These are phyloP conservation scores for Hyphopichia pseudoburtonii DNA, from an alignment of 1,139 yeast species.

Conservation along the genomic window DNA sequence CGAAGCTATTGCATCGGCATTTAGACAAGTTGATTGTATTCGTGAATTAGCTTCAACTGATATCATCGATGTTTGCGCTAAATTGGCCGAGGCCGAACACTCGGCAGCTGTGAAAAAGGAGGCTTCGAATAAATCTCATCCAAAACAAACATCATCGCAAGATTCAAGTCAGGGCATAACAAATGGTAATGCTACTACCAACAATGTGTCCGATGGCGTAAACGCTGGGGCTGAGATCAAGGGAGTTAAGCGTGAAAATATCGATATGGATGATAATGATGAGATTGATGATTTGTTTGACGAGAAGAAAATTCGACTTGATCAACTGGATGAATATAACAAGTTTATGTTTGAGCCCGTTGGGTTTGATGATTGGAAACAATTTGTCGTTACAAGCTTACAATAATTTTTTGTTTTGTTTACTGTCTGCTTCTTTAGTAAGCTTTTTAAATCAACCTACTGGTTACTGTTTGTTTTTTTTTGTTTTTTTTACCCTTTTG, in stretches of 20 bases:
- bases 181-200: constrained; percentile 2
- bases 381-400: constrained; percentile 20
- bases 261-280: constrained; percentile 21
- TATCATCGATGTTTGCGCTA: constrained; percentile 31
- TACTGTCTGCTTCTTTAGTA: too few relatives aligned
- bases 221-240: constrained; percentile 6
- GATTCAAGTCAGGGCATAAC: constrained; percentile 5
- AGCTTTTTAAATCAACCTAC: too few relatives aligned
- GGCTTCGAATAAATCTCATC: too few relatives aligned
- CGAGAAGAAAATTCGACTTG: constrained; percentile 34
- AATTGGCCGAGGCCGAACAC: constrained; percentile 12
- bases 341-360: constrained; percentile 33
- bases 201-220: neutral
- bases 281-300: constrained; percentile 37
- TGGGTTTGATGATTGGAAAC: constrained; percentile 43
- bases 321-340: constrained; percentile 18
- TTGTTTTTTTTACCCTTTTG: neutral
- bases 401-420: too few relatives aligned
- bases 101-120: too few relatives aligned
- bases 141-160: constrained; percentile 5
- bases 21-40: constrained; percentile 42
- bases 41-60: constrained; percentile 32
- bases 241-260: constrained; percentile 24
- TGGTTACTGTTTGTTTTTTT: too few relatives aligned
- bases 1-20: constrained; percentile 45